These are phyloP conservation scores for Phytopythium kandeliae DNA, from an alignment of 352 stramenopile species.

Conservation along the genomic window DNA sequence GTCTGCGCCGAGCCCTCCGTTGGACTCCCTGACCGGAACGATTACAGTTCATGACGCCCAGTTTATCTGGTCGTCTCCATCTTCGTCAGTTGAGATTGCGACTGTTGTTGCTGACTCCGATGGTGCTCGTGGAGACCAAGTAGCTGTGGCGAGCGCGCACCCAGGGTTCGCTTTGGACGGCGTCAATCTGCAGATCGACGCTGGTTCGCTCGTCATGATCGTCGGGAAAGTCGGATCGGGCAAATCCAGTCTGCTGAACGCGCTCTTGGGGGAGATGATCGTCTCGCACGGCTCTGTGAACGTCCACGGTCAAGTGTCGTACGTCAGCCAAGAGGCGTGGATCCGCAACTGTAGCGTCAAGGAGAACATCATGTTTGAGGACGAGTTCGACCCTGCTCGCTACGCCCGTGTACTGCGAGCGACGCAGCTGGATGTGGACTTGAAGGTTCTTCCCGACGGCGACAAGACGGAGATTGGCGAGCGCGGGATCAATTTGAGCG, in stretches of 20 bases:
- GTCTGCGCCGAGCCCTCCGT: neutral
- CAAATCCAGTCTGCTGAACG: slow-evolving; percentile 47
- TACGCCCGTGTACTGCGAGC: slow-evolving; percentile 52
- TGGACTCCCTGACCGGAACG: slow-evolving; percentile 6
- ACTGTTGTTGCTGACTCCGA: neutral
- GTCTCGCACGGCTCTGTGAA: slow-evolving; percentile 6
- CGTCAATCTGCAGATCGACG: slow-evolving; percentile 33
- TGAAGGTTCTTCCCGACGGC: slow-evolving; percentile 77
- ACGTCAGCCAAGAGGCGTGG: slow-evolving; percentile 34
- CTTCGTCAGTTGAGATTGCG: neutral
- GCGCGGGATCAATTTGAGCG: slow-evolving; percentile 92
- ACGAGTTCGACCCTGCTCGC: slow-evolving; percentile 11
- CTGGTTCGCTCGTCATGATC: slow-evolving; percentile 47
- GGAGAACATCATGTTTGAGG: slow-evolving; percentile 36
- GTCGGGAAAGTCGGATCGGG: slow-evolving; percentile 50
- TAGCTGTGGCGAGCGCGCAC: neutral
- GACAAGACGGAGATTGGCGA: slow-evolving; percentile 94
- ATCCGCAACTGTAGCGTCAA: slow-evolving; percentile 30
- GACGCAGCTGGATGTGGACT: slow-evolving; percentile 81
- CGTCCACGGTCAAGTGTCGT: slow-evolving; percentile 15
- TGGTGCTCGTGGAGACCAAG: neutral
- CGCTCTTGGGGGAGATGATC: slow-evolving; percentile 14
- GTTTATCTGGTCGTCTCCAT: neutral
- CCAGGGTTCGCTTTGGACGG: neutral
- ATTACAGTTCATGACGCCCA: neutral